Evolutionary conservation across 139 green algal species (phyloP), one percentile per base, ranked within the genome.

Genomic region (Tetradesmus lagerheimii): DNA sequence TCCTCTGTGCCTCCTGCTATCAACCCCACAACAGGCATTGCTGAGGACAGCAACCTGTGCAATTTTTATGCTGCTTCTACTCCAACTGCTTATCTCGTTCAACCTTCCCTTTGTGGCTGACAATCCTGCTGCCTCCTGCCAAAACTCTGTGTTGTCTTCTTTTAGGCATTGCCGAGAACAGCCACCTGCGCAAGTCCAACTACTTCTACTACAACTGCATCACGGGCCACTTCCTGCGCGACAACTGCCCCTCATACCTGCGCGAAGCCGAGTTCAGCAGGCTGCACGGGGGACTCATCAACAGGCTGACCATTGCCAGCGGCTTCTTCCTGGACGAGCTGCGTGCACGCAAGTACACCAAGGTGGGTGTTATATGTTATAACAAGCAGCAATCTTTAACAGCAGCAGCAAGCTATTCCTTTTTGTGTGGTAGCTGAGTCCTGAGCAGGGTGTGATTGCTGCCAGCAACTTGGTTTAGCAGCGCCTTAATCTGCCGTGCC

Each of bases 191-290:
- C 80, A 91, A 90, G 66, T 90, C 96, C 83, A 99, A 99, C 95
- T 99, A 99, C 95, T 99, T 99, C 88, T 99, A 99, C 95, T 98
- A 97, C 96, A 98, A 97, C 93, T 99, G 97, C 95, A 91, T 99
- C 25, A 98, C 95, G 0, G 97, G 97, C 53, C 91, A 95, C 71
- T 99, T 99, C 93, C 91, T 97, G 57, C 93, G 94, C 3, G 95
- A 99, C 91, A 99, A 97, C 96, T 99, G 98, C 95, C 98, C 98
- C 38, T 92, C 93, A 25, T 99, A 98, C 94, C 94, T 99, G 64
- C 94, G 93, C 67, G 90, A 96, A 71, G 83, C 93, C 0, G 95
- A 94, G 85, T 99, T 99, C 79, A 53, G 92, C 0, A 81, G 87
- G 88, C 95, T 99, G 25, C 98, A 92, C 43, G 86, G n/a, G 14